phyloP scores from a whole-genome alignment of 805 yeast species.

The Lipomyces oligophaga region DNA sequence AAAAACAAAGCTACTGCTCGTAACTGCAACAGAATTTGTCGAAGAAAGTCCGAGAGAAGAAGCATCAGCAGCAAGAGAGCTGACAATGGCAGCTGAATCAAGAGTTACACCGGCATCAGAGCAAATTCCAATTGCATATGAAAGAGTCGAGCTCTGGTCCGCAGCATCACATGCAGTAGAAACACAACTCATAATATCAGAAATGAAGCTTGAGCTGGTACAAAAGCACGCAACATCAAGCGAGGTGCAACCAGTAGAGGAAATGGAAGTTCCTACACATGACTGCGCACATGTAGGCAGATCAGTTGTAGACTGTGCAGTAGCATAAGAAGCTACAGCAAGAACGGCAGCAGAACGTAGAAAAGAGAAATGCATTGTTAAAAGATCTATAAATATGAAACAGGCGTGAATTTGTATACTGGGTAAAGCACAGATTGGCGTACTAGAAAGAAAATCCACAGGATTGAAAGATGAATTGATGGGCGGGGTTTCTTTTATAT shows the following conservation, averaged over 20 bases:
- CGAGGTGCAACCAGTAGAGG: constrained; percentile 7
- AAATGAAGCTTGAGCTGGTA: constrained; percentile 8
- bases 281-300: constrained; percentile 22
- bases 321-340: constrained; percentile 13
- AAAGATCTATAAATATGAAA: not conserved
- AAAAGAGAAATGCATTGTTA: constrained; percentile 13
- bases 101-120: constrained; percentile 21
- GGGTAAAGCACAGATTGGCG: no score
- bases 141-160: constrained; percentile 21
- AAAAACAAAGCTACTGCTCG: not conserved
- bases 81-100: constrained; percentile 8
- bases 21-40: not conserved
- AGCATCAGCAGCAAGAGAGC: constrained; percentile 4
- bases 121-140: constrained; percentile 23
- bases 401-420: not conserved
- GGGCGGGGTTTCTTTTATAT: no score
- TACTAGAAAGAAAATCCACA: no score
- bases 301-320: constrained; percentile 10
- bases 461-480: no score
- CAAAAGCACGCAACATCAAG: constrained; percentile 24
- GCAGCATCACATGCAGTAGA: constrained; percentile 14
- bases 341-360: not conserved
- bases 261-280: constrained; percentile 13
- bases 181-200: constrained; percentile 16
- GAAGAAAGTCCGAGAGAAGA: constrained; percentile 3